These are phyloP conservation scores for Chlorophyllum brunneum DNA, from an alignment of 768 basidiomycete species.

Conservation along the genomic window DNA sequence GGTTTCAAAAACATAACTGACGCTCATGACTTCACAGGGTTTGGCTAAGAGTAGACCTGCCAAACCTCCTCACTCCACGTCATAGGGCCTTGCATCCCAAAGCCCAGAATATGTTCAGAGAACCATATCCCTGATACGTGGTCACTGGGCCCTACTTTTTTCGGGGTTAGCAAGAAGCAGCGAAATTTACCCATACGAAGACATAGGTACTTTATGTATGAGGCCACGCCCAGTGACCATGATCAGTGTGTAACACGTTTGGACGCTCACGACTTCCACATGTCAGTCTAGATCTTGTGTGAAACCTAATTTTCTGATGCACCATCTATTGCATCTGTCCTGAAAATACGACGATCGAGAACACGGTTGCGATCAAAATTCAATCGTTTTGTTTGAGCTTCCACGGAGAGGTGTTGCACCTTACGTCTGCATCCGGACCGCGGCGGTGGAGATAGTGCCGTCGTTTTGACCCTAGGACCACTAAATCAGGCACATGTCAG, in stretches of 20 bases:
- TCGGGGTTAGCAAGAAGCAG: conserved; percentile 10
- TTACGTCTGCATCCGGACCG: conserved; percentile 30
- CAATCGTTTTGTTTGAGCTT: conserved; percentile 20
- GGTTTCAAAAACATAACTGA: conserved; percentile 1
- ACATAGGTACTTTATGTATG: background rate
- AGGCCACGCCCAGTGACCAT: conserved; percentile 3
- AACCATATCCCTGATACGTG: conserved; percentile 1
- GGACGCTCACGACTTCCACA: conserved; percentile 12
- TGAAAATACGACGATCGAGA: conserved; percentile 30
- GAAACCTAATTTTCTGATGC: conserved; percentile 27
- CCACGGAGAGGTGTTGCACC: conserved; percentile 28
- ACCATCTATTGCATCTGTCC: conserved; percentile 19
- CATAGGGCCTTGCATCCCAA: conserved; percentile 6
- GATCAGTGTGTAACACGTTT: conserved; percentile 10
- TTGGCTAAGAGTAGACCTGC: background rate
- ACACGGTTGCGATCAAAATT: conserved; percentile 26
- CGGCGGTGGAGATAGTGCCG: conserved; percentile 31
- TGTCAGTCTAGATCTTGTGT: conserved; percentile 16
- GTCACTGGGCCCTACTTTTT: conserved; percentile 7
- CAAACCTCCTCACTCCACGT: background rate
- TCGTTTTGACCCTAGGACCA: conserved; percentile 3
- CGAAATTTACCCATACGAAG: conserved; percentile 8
- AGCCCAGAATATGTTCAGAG: background rate
- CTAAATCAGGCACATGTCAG: conserved; percentile 4
- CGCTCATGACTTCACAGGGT: conserved; percentile 14